Percentiles rank a stretch among this genome's conserved stretches.
Conservation (phyloP, 805 yeast genomes). For the Saccharomycopsis sp. region DNA sequence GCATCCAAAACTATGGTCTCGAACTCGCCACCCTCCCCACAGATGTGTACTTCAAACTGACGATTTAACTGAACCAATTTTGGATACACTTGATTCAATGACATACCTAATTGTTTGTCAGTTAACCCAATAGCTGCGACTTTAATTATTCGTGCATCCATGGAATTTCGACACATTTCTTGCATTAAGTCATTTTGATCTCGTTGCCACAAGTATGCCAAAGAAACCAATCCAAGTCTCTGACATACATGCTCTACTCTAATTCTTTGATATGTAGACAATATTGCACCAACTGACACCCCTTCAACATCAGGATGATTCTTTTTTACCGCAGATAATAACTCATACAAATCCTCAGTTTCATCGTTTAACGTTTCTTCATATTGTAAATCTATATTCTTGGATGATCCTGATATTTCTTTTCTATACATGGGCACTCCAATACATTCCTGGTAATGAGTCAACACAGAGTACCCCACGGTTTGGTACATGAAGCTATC, state of each 20-base stretch:
- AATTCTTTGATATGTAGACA: conserved; percentile 91
- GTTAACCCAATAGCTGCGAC: conserved; percentile 89
- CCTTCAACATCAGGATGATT: conserved; percentile 70
- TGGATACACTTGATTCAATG: conserved; percentile 56
- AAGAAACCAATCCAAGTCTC: conserved; percentile 56
- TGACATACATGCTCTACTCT: conserved; percentile 88
- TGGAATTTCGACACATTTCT: conserved; percentile 39
- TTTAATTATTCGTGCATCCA: conserved; percentile 82
- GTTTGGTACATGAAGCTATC: conserved; percentile 98
- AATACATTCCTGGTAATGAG: conserved; percentile 57
- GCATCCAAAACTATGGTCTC: conserved; percentile 90
- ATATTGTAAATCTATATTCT: conserved; percentile 65
- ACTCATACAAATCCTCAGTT: conserved; percentile 68
- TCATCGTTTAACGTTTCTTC: conserved; percentile 66
- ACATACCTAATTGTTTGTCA: conserved; percentile 58
- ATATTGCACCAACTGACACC: conserved; percentile 92
- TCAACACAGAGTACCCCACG: conserved; percentile 80
- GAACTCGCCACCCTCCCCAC: conserved; percentile 99
- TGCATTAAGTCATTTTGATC: conserved; percentile 71
- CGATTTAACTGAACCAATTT: conserved; percentile 49
- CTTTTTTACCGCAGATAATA: conserved; percentile 42
- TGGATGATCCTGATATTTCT: conserved; percentile 54
- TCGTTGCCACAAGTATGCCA: conserved; percentile 88
- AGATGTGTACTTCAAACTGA: conserved; percentile 77
- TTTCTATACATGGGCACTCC: conserved; percentile 76